Conservation (phyloP, 1,139 yeast genomes). For the Candida mesenterica region DNA sequence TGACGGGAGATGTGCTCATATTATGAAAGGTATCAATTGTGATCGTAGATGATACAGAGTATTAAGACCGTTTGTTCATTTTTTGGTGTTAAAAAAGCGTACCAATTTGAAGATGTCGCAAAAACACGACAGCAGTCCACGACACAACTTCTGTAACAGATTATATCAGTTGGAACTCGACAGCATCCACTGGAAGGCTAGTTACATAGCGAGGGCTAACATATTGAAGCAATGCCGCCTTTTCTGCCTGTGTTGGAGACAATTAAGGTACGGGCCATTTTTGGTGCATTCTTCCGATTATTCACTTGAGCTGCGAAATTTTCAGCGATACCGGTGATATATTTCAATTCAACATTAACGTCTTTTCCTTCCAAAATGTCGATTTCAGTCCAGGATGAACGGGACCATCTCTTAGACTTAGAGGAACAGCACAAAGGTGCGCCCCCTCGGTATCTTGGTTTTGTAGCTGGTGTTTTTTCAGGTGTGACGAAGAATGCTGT, state of each 20-base stretch:
- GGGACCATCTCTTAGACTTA: conserved; percentile 9
- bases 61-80: neutral
- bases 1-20: conserved; percentile 28
- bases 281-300: no score
- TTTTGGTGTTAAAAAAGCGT: conserved; percentile 2
- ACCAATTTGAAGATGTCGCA: no score
- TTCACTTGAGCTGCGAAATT: conserved; percentile 2
- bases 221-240: no score
- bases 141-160: no score
- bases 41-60: conserved; percentile 2
- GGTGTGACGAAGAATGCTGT: conserved; percentile 86
- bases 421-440: conserved; percentile 16
- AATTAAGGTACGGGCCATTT: no score
- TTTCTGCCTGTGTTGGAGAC: no score
- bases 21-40: neutral
- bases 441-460: conserved; percentile 67
- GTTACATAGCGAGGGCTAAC: no score
- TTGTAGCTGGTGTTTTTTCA: conserved; percentile 83
- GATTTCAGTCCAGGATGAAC: conserved; percentile 12
- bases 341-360: conserved; percentile 1
- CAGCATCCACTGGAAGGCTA: no score
- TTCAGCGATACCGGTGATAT: conserved; percentile 5
- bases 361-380: conserved; percentile 9
- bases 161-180: no score
- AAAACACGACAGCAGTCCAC: no score